Conservation (phyloP, 305 asterid species). For the Withania somnifera region DNA sequence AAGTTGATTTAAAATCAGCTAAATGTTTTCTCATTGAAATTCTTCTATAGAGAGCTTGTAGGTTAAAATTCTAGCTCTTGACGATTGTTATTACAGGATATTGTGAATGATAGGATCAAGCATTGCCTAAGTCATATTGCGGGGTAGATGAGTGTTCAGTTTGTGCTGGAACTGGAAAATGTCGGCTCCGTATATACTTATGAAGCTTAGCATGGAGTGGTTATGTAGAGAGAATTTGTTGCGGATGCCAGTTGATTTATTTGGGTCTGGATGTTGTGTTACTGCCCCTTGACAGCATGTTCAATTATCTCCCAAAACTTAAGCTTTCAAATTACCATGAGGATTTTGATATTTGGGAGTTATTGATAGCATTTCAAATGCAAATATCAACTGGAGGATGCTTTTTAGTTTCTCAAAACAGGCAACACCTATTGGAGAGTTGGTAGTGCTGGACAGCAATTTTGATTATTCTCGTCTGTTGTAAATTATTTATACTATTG, state of each 20-base stretch:
- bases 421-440: neutral
- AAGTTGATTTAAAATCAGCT: neutral
- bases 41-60: neutral
- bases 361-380: neutral
- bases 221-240: neutral
- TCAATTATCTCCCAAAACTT: neutral
- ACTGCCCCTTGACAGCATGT: neutral
- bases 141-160: slow-evolving; percentile 83
- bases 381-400: neutral
- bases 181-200: slow-evolving; percentile 19
- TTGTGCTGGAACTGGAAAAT: slow-evolving; percentile 90
- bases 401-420: neutral
- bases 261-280: neutral
- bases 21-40: neutral
- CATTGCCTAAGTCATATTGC: slow-evolving; percentile 83
- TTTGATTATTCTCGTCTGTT: neutral
- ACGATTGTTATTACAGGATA: slow-evolving; percentile 49
- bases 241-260: neutral
- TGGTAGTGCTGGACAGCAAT: neutral
- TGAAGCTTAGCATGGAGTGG: neutral
- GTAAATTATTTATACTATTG: neutral
- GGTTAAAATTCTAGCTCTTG: neutral
- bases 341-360: neutral
- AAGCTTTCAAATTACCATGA: neutral
- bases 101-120: slow-evolving; percentile 71